A percentile compares a stretch with the other conserved stretches of the same genome.
Evolutionary conservation across 371 early-diverging fungal genomes (phyloP).

Genomic region (Mortierella sp.): DNA sequence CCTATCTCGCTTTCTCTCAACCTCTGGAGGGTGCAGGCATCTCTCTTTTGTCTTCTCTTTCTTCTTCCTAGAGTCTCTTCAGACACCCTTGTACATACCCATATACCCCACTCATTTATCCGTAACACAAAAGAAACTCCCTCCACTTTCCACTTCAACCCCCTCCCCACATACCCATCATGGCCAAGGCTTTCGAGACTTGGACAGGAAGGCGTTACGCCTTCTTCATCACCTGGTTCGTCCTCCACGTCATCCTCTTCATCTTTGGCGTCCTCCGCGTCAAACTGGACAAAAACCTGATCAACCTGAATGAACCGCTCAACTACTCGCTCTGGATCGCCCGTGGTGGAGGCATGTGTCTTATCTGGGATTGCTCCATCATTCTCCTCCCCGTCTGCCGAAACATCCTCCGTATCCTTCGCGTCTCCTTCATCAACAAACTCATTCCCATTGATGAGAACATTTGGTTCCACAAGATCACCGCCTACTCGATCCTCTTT

Average conservation of each 20-base stretch:
- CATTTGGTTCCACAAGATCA: slow-evolving; percentile 76
- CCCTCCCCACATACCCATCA: not conserved
- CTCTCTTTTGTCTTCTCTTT: too few relatives aligned
- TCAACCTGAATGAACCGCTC: slow-evolving; percentile 55
- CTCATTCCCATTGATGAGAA: slow-evolving; percentile 75
- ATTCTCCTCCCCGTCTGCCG: slow-evolving; percentile 86
- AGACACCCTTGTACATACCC: not conserved
- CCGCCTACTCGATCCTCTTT: slow-evolving; percentile 69
- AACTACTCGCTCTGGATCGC: slow-evolving; percentile 57
- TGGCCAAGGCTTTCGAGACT: slow-evolving; percentile 42
- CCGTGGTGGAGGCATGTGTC: slow-evolving; percentile 66
- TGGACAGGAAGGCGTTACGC: slow-evolving; percentile 50
- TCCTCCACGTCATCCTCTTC: slow-evolving; percentile 55
- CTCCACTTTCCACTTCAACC: not conserved
- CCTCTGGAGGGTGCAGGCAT: too few relatives aligned
- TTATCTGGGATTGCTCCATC: slow-evolving; percentile 66
- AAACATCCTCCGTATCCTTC: slow-evolving; percentile 73
- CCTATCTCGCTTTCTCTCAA: not conserved
- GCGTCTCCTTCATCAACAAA: slow-evolving; percentile 62
- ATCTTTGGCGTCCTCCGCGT: slow-evolving; percentile 58
- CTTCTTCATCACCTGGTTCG: slow-evolving; percentile 58
- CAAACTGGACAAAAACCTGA: slow-evolving; percentile 53
- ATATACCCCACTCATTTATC: too few relatives aligned
- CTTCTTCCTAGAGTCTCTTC: not conserved
- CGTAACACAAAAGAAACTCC: not conserved